Conservation (phyloP, 148 eudicot genomes). For the Euryodendron excelsum region DNA sequence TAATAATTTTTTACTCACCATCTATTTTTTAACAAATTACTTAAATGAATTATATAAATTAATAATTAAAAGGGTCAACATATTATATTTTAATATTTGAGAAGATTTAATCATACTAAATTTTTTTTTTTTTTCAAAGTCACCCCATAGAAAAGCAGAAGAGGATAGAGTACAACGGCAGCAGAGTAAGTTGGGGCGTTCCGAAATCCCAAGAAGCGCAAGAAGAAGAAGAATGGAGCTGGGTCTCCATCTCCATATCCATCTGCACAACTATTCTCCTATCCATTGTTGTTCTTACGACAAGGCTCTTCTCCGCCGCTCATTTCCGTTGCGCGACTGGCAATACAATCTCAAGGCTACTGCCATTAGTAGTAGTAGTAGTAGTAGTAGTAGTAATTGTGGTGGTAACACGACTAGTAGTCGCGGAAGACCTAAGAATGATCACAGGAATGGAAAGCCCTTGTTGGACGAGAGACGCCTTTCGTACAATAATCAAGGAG, state of each 20-base stretch:
- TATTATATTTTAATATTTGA: too few relatives aligned
- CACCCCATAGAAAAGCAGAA: background rate
- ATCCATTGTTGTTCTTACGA: background rate
- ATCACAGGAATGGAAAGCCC: background rate
- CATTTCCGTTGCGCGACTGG: background rate
- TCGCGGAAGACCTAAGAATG: background rate
- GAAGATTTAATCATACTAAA: too few relatives aligned
- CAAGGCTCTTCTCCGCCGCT: conserved; percentile 3
- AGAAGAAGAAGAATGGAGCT: conserved; percentile 12
- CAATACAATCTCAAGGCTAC: conserved; percentile 3
- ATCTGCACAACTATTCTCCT: background rate
- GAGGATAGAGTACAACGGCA: background rate
- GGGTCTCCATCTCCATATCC: conserved; percentile 12
- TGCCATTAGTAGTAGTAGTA: background rate
- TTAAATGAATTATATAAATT: too few relatives aligned
- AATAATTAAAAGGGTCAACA: too few relatives aligned
- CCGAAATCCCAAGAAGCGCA: background rate
- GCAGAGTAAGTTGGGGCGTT: background rate
- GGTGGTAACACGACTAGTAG: background rate
- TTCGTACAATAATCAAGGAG: background rate
- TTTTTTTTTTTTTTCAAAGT: background rate
- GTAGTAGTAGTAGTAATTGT: too few relatives aligned
- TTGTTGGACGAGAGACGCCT: too few relatives aligned
- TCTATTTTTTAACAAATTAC: too few relatives aligned
- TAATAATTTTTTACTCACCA: too few relatives aligned